Base-by-base conservation (phyloP, 2,329 filamentous ascomycete species). In the Falciphora oryzae region DNA sequence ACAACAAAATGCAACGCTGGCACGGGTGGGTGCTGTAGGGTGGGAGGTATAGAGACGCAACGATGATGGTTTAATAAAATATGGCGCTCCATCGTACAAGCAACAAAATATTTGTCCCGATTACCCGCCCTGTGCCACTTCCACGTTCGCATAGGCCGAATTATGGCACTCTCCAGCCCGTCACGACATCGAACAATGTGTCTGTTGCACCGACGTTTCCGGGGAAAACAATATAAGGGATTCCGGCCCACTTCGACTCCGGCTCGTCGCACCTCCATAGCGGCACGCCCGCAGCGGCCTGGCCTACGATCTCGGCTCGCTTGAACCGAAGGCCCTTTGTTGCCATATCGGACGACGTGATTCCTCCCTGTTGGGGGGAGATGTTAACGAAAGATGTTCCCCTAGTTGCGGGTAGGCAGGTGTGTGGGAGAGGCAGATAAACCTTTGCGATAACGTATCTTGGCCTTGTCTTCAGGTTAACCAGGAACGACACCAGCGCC, bases 201-300 rank as follows among this genome's bases (percentile, higher is more conserved):
- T 76, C 72, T 27, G 80, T 77, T n/a, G 73, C 75, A 1, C 83
- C 84, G 2, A 86, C 83, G 71, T 86, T 86, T 0, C 83, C 84
- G 0, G 83, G 84, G 63, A 86, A 86, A 0, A 86, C 83, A 2
- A 86, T 80, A 69, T 84, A 86, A 0, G 83, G 82, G 14, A 86
- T 72, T 1, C 80, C 81, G 0, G 75, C 74, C 73, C 80, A 82
- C 62, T 83, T 81, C 25, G 77, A 79, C 1, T 79, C 79, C 0
- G 74, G 72, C 70, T 87, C 84, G 62, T 84, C 78, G 65, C 84
- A 87, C 61, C 80, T 74, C 85, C 85, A 88, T 0, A 87, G 74
- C 0, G 85, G 84, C 11, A 87, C 82, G 1, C 84, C 84, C 0
- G 83, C 76, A 0, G 83, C 82, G 1, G 84, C 84, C 67, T 87